phyloP scores from a whole-genome alignment of 2,329 filamentous ascomycete genomes.

The Fusarium goolgardi region DNA sequence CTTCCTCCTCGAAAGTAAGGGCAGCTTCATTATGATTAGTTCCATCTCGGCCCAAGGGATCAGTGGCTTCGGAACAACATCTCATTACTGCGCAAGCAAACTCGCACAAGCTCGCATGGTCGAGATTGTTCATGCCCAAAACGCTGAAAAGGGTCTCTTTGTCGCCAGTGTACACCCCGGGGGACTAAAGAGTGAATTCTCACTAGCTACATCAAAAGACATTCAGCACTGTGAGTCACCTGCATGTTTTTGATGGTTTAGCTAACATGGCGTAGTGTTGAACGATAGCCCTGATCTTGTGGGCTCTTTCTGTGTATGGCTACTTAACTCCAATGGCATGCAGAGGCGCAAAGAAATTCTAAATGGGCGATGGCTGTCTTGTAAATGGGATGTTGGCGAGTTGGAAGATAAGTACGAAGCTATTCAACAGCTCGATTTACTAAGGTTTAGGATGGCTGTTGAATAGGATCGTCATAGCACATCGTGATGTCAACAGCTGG shows the following conservation, averaged over 20 bases:
- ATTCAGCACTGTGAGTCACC: slow-evolving; percentile 7
- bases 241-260: fast-evolving
- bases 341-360: neutral
- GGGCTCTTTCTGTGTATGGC: slow-evolving; percentile 4
- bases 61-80: slow-evolving; percentile 16
- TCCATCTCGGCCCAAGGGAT: slow-evolving; percentile 3
- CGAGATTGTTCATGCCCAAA: slow-evolving; percentile 2
- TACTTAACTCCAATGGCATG: neutral
- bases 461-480: neutral
- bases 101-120: slow-evolving; percentile 13
- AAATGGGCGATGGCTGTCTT: slow-evolving; percentile 15
- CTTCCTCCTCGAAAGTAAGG: slow-evolving; percentile 1
- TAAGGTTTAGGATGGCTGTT: slow-evolving; percentile 5
- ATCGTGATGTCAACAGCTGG: neutral
- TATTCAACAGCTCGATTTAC: neutral
- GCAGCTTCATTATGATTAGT: slow-evolving; percentile 16
- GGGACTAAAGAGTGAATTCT: slow-evolving; percentile 15
- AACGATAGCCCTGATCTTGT: slow-evolving; percentile 16
- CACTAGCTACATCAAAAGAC: neutral
- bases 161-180: slow-evolving; percentile 8
- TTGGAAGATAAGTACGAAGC: neutral
- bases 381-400: slow-evolving; percentile 12
- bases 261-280: neutral
- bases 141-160: neutral
- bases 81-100: slow-evolving; percentile 17